A percentile compares a stretch with the other conserved stretches of the same genome.
phyloP scores from a whole-genome alignment of 768 basidiomycete genomes.

The Macrolepiota dolichaula region DNA sequence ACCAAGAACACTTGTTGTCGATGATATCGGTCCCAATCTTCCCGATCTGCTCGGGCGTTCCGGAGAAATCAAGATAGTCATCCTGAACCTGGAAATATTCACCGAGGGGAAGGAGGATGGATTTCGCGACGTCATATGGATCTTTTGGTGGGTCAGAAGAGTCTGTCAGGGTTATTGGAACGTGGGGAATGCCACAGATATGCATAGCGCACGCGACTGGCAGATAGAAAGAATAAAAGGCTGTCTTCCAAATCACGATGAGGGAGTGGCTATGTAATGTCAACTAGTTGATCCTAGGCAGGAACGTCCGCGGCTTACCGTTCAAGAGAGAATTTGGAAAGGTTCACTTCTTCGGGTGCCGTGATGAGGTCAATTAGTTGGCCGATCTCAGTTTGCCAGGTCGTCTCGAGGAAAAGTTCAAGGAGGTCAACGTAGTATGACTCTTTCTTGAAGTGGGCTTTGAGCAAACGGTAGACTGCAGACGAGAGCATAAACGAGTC shows the following conservation, averaged over 20 bases:
- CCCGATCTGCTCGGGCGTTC: slow-evolving; percentile 86
- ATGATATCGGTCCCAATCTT: slow-evolving; percentile 98
- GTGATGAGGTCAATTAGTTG: slow-evolving; percentile 96
- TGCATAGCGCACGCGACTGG: slow-evolving; percentile 94
- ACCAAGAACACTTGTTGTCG: slow-evolving; percentile 99
- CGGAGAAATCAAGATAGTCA: slow-evolving; percentile 93
- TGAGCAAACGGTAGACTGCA: slow-evolving; percentile 89
- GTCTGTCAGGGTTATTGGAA: slow-evolving; percentile 30
- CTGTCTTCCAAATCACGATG: slow-evolving; percentile 97
- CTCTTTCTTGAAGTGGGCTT: slow-evolving; percentile 45
- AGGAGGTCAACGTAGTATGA: slow-evolving; percentile 85
- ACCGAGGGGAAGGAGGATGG: slow-evolving; percentile 87
- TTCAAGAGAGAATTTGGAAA: slow-evolving; percentile 82
- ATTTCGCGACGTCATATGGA: slow-evolving; percentile 65
- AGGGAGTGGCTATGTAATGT: slow-evolving; percentile 63
- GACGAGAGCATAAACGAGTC: slow-evolving; percentile 95
- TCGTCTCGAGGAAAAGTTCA: slow-evolving; percentile 87
- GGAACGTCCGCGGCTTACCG: slow-evolving; percentile 44
- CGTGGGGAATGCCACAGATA: slow-evolving; percentile 36
- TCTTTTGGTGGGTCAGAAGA: slow-evolving; percentile 13
- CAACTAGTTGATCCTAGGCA: background rate
- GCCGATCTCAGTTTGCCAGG: slow-evolving; percentile 93
- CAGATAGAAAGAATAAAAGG: slow-evolving; percentile 98
- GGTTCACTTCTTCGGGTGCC: slow-evolving; percentile 91
- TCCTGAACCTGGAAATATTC: slow-evolving; percentile 99